These are phyloP conservation scores for Venturiaceae sp. DNA, from an alignment of 2,329 filamentous ascomycete species.

Conservation along the genomic window DNA sequence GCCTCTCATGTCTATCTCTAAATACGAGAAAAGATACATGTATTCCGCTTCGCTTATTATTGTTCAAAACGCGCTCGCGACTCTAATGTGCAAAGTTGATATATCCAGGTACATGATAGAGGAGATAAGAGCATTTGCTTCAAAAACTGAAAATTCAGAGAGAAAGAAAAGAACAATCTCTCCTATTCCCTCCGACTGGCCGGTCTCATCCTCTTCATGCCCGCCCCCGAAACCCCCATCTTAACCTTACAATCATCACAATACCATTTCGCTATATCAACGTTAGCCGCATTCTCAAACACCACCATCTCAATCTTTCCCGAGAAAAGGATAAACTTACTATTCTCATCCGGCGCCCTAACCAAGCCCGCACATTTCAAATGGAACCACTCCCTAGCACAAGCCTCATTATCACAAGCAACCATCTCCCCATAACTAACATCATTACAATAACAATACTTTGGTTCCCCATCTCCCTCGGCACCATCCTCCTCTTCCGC, in stretches of 20 bases:
- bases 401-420: slow-evolving; percentile 55
- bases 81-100: no score
- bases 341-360: slow-evolving; percentile 46
- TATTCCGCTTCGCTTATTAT: no score
- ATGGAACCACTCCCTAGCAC: slow-evolving; percentile 59
- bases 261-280: slow-evolving; percentile 14
- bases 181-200: slow-evolving; percentile 10
- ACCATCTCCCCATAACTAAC: slow-evolving; percentile 60
- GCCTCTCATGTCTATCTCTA: no score
- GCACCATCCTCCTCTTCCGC: slow-evolving; percentile 25
- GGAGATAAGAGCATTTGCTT: no score
- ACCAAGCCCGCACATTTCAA: slow-evolving; percentile 53
- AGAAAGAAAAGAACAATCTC: no score
- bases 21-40: no score
- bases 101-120: no score
- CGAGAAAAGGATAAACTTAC: slow-evolving; percentile 13
- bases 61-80: no score
- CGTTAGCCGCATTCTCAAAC: slow-evolving; percentile 3
- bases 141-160: no score
- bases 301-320: neutral
- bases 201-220: slow-evolving; percentile 8
- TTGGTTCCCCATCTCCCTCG: slow-evolving; percentile 39
- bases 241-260: slow-evolving; percentile 13
- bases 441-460: slow-evolving; percentile 57
- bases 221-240: slow-evolving; percentile 9